Evolutionary conservation across 768 basidiomycete species (phyloP).

Genomic region (Suillus cothurnatus): DNA sequence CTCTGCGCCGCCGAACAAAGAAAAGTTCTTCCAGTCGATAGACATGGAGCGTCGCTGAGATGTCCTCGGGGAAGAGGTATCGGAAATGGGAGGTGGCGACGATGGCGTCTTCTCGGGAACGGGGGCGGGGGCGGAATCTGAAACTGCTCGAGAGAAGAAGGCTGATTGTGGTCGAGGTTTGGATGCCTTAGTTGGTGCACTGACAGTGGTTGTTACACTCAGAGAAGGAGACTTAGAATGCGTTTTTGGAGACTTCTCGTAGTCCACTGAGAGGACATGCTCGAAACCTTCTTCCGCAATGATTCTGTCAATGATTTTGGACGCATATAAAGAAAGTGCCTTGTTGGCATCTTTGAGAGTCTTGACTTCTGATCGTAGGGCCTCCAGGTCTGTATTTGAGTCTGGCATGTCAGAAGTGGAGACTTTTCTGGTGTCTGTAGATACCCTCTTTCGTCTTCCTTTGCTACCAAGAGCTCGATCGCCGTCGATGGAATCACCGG

Average conservation of each 20-base stretch:
- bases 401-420: conserved; percentile 42
- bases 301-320: conserved; percentile 97
- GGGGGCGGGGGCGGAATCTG: conserved; percentile 42
- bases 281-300: conserved; percentile 97
- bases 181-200: conserved; percentile 12
- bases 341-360: conserved; percentile 95
- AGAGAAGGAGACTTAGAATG: conserved; percentile 38
- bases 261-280: conserved; percentile 93
- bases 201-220: conserved; percentile 28
- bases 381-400: conserved; percentile 50
- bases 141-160: conserved; percentile 42
- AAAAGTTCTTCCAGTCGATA: conserved; percentile 82
- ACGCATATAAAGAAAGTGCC: conserved; percentile 91
- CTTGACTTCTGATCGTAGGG: conserved; percentile 86
- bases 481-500: conserved; percentile 54
- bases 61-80: conserved; percentile 36
- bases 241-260: conserved; percentile 61
- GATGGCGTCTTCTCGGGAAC: conserved; percentile 23
- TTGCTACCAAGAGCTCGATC: conserved; percentile 49
- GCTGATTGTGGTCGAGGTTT: conserved; percentile 68
- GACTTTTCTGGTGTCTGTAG: conserved; percentile 33
- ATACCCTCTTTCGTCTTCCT: conserved; percentile 45
- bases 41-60: conserved; percentile 75
- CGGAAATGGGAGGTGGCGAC: conserved; percentile 24
- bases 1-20: conserved; percentile 63